These are phyloP conservation scores for Penicillium sp. DNA, from an alignment of 2,329 filamentous ascomycete species.

Conservation along the genomic window DNA sequence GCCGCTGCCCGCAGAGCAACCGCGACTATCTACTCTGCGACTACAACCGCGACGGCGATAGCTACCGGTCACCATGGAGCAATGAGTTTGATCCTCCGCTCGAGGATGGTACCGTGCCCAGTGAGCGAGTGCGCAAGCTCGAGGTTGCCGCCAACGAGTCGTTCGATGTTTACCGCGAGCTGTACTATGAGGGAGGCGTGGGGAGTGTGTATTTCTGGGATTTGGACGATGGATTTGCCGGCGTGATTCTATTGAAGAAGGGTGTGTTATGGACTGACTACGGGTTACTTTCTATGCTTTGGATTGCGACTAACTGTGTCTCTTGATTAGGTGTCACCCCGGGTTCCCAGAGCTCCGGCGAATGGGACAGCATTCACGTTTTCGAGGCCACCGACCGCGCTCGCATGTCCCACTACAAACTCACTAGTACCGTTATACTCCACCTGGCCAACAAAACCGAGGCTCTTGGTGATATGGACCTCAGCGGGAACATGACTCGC, in stretches of 20 bases:
- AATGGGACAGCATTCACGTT: slow-evolving; percentile 98
- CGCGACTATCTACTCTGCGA: slow-evolving; percentile 98
- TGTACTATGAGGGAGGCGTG: slow-evolving; percentile 91
- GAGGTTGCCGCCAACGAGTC: slow-evolving; percentile 92
- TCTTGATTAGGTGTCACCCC: slow-evolving; percentile 59
- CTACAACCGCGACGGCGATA: slow-evolving; percentile 99
- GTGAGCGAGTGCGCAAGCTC: slow-evolving; percentile 87
- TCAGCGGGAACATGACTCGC: slow-evolving; percentile 96
- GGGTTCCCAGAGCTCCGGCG: slow-evolving; percentile 68
- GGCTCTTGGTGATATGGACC: slow-evolving; percentile 78
- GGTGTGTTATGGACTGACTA: slow-evolving; percentile 51
- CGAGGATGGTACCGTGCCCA: slow-evolving; percentile 82
- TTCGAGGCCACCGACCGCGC: slow-evolving; percentile 94
- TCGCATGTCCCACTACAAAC: slow-evolving; percentile 91
- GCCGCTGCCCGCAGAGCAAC: slow-evolving; percentile 81
- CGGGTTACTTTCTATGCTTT: neutral
- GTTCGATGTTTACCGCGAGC: slow-evolving; percentile 92
- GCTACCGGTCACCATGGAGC: slow-evolving; percentile 97
- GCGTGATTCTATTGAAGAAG: slow-evolving; percentile 94
- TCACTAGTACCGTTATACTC: slow-evolving; percentile 94
- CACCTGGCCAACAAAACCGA: slow-evolving; percentile 70
- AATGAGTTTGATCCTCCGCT: slow-evolving; percentile 96
- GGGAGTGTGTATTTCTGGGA: slow-evolving; percentile 99
- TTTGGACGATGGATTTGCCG: slow-evolving; percentile 94
- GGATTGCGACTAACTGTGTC: slow-evolving; percentile 8